These are phyloP conservation scores for Fusarium gaditjirri DNA, from an alignment of 2,329 filamentous ascomycete species.

Conservation along the genomic window DNA sequence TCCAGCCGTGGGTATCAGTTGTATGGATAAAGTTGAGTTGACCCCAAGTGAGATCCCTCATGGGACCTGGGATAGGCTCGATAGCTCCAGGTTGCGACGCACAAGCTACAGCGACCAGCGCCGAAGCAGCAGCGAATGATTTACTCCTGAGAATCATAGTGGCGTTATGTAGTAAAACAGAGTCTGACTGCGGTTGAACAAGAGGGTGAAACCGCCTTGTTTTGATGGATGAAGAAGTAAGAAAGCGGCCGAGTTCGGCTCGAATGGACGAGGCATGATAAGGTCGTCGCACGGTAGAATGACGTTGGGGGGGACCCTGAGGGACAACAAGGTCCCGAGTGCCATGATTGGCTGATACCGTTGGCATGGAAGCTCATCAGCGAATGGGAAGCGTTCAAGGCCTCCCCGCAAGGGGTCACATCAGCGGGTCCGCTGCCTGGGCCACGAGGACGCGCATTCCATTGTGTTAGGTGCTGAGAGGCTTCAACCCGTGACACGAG, in stretches of 20 bases:
- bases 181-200: neutral
- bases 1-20: conserved; percentile 96
- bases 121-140: conserved; percentile 40
- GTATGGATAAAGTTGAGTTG: conserved; percentile 98
- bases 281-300: conserved; percentile 26
- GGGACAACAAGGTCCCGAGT: neutral
- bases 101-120: conserved; percentile 52
- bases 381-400: neutral
- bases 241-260: conserved; percentile 25
- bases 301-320: conserved; percentile 37
- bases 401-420: conserved; percentile 33
- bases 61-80: conserved; percentile 79
- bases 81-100: conserved; percentile 82
- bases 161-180: neutral
- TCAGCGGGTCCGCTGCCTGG: conserved; percentile 31
- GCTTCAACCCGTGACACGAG: conserved; percentile 9
- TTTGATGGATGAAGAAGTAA: conserved; percentile 18
- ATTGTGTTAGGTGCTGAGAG: neutral
- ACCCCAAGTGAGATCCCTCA: conserved; percentile 89
- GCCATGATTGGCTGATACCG: conserved; percentile 7
- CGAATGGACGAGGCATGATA: conserved; percentile 28
- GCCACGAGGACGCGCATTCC: conserved; percentile 28
- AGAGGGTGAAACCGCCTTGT: conserved; percentile 11
- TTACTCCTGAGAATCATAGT: conserved; percentile 44
- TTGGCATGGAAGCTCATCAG: neutral